These are phyloP conservation scores for Brasilioporus rufonigricans DNA, from an alignment of 768 basidiomycete genomes.

Conservation along the genomic window DNA sequence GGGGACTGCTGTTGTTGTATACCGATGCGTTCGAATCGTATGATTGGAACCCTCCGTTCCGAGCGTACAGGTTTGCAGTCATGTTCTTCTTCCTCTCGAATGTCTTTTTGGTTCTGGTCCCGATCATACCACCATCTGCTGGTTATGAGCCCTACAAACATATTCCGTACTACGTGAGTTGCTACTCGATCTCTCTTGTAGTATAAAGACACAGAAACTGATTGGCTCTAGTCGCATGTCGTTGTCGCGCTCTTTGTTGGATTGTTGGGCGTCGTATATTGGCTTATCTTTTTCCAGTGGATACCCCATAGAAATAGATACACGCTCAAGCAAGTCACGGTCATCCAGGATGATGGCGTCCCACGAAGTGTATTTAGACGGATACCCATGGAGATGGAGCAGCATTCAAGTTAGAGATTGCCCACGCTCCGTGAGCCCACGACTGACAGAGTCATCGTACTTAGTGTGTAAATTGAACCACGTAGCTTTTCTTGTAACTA, in stretches of 20 bases:
- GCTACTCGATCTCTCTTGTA: not conserved
- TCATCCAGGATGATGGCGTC: constrained; percentile 56
- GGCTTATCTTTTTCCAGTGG: constrained; percentile 53
- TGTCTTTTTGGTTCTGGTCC: constrained; percentile 58
- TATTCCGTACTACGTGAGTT: constrained; percentile 68
- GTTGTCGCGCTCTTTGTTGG: constrained; percentile 47
- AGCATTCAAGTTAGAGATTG: not conserved
- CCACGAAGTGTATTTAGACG: constrained; percentile 51
- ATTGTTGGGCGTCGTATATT: constrained; percentile 51
- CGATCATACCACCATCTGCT: constrained; percentile 57
- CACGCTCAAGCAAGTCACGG: constrained; percentile 44
- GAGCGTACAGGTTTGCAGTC: constrained; percentile 47
- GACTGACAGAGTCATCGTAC: no score
- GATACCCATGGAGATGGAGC: constrained; percentile 22
- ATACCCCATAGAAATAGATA: constrained; percentile 50
- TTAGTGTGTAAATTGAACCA: no score
- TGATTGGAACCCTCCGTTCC: constrained; percentile 67
- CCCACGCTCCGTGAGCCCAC: not conserved
- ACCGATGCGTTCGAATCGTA: constrained; percentile 40
- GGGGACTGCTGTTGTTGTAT: constrained; percentile 63
- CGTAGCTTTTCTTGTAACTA: no score
- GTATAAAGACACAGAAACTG: not conserved
- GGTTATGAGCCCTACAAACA: constrained; percentile 51
- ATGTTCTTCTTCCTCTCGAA: constrained; percentile 63
- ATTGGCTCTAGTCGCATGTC: constrained; percentile 43